These are phyloP conservation scores for Sclerotinia sclerotiorum DNA, from an alignment of 2,329 filamentous ascomycete genomes.

Conservation along the genomic window DNA sequence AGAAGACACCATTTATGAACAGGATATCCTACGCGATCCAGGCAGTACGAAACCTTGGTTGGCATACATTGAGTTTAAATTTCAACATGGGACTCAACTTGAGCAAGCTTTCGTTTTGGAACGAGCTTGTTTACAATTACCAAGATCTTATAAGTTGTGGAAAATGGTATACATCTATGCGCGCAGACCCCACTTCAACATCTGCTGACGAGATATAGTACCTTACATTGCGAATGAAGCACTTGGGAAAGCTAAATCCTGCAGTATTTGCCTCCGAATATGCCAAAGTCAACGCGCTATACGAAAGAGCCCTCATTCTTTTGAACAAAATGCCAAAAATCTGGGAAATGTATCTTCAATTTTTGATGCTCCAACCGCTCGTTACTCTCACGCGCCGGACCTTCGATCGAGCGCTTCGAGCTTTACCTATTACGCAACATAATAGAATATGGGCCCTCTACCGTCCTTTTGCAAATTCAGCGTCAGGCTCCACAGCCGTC, in stretches of 20 bases:
- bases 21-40: conserved; percentile 84
- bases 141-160: conserved; percentile 97
- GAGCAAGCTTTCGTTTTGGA: conserved; percentile 90
- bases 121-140: conserved; percentile 83
- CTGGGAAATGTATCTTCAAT: conserved; percentile 96
- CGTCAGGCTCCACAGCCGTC: conserved; percentile 84
- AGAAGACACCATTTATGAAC: conserved; percentile 93
- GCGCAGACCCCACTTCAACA: conserved; percentile 9
- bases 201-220: conserved; percentile 56
- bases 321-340: conserved; percentile 98
- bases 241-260: conserved; percentile 79
- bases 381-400: conserved; percentile 82
- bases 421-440: conserved; percentile 91
- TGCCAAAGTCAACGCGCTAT: conserved; percentile 90
- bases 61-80: conserved; percentile 88
- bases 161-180: conserved; percentile 64
- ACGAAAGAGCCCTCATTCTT: conserved; percentile 86
- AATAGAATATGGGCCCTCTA: conserved; percentile 94
- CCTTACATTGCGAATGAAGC: conserved; percentile 77
- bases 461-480: conserved; percentile 85
- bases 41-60: conserved; percentile 93
- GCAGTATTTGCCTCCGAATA: conserved; percentile 78
- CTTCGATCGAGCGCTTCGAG: conserved; percentile 89
- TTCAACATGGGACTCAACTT: conserved; percentile 76
- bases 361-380: conserved; percentile 87